These are phyloP conservation scores for Silene vulgaris DNA, from an alignment of 179 eudicot species.

Conservation along the genomic window DNA sequence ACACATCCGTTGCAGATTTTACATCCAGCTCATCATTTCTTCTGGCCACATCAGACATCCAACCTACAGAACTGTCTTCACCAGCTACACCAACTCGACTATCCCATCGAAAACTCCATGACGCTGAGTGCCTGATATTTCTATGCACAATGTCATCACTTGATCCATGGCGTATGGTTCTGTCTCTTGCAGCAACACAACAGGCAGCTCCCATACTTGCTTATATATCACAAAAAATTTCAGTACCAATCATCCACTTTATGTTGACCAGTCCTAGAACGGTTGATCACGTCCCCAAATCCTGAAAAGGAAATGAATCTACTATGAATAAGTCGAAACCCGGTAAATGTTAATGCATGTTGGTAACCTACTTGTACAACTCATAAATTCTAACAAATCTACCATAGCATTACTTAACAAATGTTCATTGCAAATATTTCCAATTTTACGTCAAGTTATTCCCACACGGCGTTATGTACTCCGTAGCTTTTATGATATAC, in stretches of 20 bases:
- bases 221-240: slow-evolving; percentile 23
- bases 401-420: neutral
- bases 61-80: slow-evolving; percentile 63
- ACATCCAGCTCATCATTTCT: slow-evolving; percentile 47
- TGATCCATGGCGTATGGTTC: slow-evolving; percentile 57
- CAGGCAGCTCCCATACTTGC: slow-evolving; percentile 84
- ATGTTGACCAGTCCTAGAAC: neutral
- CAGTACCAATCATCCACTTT: slow-evolving; percentile 21
- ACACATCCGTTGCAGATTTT: slow-evolving; percentile 60
- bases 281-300: neutral
- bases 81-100: slow-evolving; percentile 83
- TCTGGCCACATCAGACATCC: slow-evolving; percentile 53
- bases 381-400: neutral
- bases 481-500: neutral
- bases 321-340: neutral
- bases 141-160: slow-evolving; percentile 53
- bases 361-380: neutral
- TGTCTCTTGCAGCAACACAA: slow-evolving; percentile 83
- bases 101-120: slow-evolving; percentile 98
- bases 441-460: neutral
- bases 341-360: neutral
- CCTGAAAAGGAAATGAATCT: slow-evolving; percentile 14
- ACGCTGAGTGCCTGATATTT: slow-evolving; percentile 68
- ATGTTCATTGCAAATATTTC: neutral
- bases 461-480: neutral